These are phyloP conservation scores for Populus hybrid DNA, from an alignment of 441 rosid species.

Conservation along the genomic window DNA sequence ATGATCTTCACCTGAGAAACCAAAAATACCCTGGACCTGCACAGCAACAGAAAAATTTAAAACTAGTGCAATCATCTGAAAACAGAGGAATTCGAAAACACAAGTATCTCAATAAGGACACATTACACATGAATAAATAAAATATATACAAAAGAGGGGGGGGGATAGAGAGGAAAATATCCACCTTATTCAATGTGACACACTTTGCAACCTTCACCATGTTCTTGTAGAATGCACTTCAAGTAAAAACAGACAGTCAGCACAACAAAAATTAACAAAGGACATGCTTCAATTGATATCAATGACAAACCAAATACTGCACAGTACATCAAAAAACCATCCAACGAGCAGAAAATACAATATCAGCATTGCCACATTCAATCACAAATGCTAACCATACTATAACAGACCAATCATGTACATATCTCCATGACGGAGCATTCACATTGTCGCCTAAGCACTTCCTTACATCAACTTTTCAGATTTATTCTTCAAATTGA, in stretches of 20 bases:
- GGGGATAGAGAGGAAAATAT: too few relatives aligned
- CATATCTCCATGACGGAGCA: too few relatives aligned
- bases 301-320: background rate
- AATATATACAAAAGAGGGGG: background rate
- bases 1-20: slow-evolving; percentile 90
- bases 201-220: slow-evolving; percentile 84
- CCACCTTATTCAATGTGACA: slow-evolving; percentile 81
- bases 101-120: background rate
- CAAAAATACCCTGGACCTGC: slow-evolving; percentile 86
- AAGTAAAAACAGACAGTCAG: slow-evolving; percentile 17
- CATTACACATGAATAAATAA: background rate
- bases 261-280: background rate
- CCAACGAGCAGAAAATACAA: background rate
- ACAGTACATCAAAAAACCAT: background rate
- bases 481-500: background rate
- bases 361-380: background rate
- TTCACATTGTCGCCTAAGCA: too few relatives aligned
- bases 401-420: background rate
- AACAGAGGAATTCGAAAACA: background rate
- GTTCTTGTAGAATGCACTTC: slow-evolving; percentile 82
- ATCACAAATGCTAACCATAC: background rate
- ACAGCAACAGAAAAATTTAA: slow-evolving; percentile 12
- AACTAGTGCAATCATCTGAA: background rate
- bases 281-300: background rate
- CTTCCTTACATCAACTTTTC: background rate